phyloP scores from a whole-genome alignment of 2,329 filamentous ascomycete species.

The Trichoderma arundinaceum region DNA sequence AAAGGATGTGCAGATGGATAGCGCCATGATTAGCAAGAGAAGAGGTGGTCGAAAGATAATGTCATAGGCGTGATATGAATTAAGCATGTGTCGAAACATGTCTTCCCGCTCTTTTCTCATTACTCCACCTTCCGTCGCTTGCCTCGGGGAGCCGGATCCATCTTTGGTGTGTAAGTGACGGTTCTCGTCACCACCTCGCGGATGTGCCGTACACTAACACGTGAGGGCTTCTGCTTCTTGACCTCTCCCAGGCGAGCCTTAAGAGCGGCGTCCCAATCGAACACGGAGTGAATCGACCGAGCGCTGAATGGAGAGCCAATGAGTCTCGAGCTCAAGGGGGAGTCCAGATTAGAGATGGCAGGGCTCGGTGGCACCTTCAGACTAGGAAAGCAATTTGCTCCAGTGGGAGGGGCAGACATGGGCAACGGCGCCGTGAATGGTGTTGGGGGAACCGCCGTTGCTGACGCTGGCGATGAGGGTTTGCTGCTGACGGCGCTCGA shows the following conservation, averaged over 20 bases:
- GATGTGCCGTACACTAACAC: constrained; percentile 71
- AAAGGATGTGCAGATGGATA: constrained; percentile 12
- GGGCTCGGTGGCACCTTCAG: constrained; percentile 81
- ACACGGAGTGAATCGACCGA: constrained; percentile 68
- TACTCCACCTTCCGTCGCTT: constrained; percentile 80
- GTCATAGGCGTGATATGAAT: constrained; percentile 30
- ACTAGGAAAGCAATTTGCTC: constrained; percentile 66
- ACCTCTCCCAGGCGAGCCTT: constrained; percentile 69
- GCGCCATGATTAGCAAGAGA: constrained; percentile 5
- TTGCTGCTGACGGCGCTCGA: constrained; percentile 44
- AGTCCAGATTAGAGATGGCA: constrained; percentile 68
- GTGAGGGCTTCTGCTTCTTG: constrained; percentile 61
- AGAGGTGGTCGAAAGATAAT: constrained; percentile 3
- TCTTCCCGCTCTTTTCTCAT: constrained; percentile 36
- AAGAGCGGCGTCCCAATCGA: constrained; percentile 77
- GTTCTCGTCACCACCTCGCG: constrained; percentile 93
- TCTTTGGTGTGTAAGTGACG: constrained; percentile 84
- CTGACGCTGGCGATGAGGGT: constrained; percentile 45
- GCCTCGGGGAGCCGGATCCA: constrained; percentile 88
- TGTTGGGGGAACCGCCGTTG: constrained; percentile 53
- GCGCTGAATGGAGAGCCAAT: constrained; percentile 77
- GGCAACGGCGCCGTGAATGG: constrained; percentile 58
- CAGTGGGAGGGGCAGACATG: constrained; percentile 65
- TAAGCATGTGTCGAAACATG: constrained; percentile 6
- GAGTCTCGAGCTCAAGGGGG: constrained; percentile 67